Conservation (phyloP, 805 yeast species). For the Yarrowia keelungensis region DNA sequence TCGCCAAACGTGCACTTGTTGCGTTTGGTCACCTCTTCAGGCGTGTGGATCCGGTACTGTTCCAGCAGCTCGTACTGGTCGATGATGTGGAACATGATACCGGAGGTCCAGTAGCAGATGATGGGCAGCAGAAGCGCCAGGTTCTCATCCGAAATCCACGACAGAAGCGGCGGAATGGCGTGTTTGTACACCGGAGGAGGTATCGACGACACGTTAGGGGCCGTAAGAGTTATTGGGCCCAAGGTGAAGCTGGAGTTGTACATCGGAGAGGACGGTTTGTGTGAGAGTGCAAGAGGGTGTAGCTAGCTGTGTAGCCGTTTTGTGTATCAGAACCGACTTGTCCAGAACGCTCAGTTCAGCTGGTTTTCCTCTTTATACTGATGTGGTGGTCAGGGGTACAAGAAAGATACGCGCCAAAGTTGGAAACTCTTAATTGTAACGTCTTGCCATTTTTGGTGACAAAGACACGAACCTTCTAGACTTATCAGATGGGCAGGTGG, state of each 20-base stretch:
- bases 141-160: constrained; percentile 73
- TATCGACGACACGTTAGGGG: constrained; percentile 33
- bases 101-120: constrained; percentile 81
- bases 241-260: constrained; percentile 17
- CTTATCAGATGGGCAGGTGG: constrained; percentile 16
- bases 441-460: constrained; percentile 16
- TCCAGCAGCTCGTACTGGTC: constrained; percentile 81
- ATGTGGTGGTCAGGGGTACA: background rate
- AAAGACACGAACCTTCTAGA: constrained; percentile 1
- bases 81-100: constrained; percentile 73
- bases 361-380: background rate
- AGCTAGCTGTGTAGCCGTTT: background rate
- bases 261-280: background rate
- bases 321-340: background rate
- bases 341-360: too few species aligned
- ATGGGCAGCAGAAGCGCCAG: constrained; percentile 79
- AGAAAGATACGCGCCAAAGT: constrained; percentile 17
- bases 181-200: constrained; percentile 22
- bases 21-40: constrained; percentile 77
- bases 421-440: constrained; percentile 15
- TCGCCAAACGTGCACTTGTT: constrained; percentile 75
- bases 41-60: constrained; percentile 87
- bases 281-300: background rate
- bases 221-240: constrained; percentile 34
- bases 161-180: constrained; percentile 51